Conservation (phyloP, 2,329 filamentous ascomycete species). For the Neofusicoccum sp. region DNA sequence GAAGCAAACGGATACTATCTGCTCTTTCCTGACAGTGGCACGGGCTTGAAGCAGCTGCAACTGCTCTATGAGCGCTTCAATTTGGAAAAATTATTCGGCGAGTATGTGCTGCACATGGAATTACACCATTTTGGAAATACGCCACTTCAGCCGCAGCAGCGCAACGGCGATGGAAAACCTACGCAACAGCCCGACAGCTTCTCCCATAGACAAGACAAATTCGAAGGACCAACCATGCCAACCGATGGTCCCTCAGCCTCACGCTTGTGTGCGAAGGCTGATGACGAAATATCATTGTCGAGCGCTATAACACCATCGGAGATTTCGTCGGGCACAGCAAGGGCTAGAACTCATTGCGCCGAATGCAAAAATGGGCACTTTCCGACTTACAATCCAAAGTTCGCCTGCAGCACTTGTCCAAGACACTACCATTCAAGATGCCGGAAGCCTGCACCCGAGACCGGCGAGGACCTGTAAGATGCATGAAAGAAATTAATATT, state of each 20-base stretch:
- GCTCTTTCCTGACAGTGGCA: neutral
- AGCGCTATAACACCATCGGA: constrained; percentile 2
- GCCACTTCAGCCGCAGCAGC: neutral
- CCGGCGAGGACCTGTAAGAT: neutral
- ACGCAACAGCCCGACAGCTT: neutral
- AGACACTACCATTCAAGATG: constrained; percentile 2
- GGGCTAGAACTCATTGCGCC: constrained; percentile 3
- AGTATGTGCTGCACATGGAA: constrained; percentile 9
- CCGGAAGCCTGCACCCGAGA: neutral
- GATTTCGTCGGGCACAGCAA: neutral
- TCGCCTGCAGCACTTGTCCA: neutral
- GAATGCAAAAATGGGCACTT: constrained; percentile 14
- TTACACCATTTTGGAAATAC: neutral
- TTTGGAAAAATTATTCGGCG: neutral
- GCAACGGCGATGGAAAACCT: neutral
- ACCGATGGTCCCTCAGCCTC: neutral
- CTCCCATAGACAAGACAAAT: neutral
- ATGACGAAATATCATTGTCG: constrained; percentile 3
- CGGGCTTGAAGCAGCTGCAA: neutral
- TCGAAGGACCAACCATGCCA: neutral
- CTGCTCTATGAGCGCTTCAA: neutral
- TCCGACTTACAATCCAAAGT: neutral
- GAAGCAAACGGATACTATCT: constrained; percentile 10
- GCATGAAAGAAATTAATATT: too few species aligned
- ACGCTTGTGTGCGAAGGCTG: neutral